phyloP scores from a whole-genome alignment of 495 filamentous ascomycete genomes.

The Astrothelium macrocarpum region DNA sequence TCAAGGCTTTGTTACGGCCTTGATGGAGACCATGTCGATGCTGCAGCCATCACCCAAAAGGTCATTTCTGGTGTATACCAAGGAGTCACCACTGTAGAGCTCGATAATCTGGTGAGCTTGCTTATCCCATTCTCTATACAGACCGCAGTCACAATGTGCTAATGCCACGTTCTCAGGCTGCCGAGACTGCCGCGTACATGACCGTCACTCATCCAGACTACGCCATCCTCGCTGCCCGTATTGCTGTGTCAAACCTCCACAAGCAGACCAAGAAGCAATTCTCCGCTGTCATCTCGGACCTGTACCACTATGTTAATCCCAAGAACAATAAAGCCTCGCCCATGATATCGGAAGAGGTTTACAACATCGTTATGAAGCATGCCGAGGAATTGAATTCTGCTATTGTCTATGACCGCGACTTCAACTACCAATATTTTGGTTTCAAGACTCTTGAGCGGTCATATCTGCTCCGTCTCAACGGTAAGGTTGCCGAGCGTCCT shows the following conservation, averaged over 20 bases:
- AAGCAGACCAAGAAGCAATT: slow-evolving; percentile 99
- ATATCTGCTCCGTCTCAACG: slow-evolving; percentile 85
- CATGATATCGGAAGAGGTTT: slow-evolving; percentile 85
- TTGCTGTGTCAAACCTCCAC: slow-evolving; percentile 98
- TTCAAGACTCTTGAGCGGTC: slow-evolving; percentile 99
- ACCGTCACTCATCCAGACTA: slow-evolving; percentile 98
- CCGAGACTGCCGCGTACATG: slow-evolving; percentile 99
- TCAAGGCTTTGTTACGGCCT: slow-evolving; percentile 95
- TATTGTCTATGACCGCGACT: slow-evolving; percentile 97
- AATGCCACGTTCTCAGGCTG: slow-evolving; percentile 51
- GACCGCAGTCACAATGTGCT: slow-evolving; percentile 1
- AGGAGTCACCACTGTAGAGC: slow-evolving; percentile 88
- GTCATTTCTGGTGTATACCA: slow-evolving; percentile 99
- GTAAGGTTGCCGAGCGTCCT: slow-evolving; percentile 88
- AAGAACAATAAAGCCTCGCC: slow-evolving; percentile 76
- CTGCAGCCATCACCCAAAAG: slow-evolving; percentile 96
- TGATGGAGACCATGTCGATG: slow-evolving; percentile 92
- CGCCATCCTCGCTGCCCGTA: slow-evolving; percentile 95
- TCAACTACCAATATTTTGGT: slow-evolving; percentile 99
- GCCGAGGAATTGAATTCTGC: slow-evolving; percentile 94
- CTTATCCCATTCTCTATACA: neutral
- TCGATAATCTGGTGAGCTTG: slow-evolving; percentile 83
- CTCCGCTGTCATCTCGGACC: slow-evolving; percentile 82
- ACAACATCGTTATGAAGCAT: slow-evolving; percentile 88
- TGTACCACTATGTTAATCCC: slow-evolving; percentile 94